Evolutionary conservation across 2,329 filamentous ascomycete genomes (phyloP).

Genomic region (Aspergillus fructus): DNA sequence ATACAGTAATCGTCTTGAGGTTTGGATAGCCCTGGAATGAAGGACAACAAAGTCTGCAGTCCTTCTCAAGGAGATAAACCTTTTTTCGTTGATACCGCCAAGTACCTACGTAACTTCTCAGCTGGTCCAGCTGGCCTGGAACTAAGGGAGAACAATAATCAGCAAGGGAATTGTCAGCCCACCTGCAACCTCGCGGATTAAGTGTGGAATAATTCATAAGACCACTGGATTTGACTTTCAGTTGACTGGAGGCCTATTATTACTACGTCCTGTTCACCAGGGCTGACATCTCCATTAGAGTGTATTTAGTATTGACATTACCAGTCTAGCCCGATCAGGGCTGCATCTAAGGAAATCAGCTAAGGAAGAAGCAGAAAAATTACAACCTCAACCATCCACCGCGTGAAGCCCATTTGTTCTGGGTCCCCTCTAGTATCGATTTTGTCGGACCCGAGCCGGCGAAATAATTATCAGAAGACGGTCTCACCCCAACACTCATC

Average conservation of each 20-base stretch:
- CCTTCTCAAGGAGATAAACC: too few species aligned
- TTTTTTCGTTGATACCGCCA: too few species aligned
- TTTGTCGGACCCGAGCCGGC: conserved; percentile 7
- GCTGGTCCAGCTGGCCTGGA: too few species aligned
- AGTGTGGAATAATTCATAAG: background rate
- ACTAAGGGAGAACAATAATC: too few species aligned
- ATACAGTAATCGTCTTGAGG: too few species aligned
- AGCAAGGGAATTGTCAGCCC: too few species aligned
- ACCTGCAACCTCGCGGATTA: too few species aligned
- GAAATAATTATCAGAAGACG: conserved; percentile 8
- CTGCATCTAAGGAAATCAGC: background rate
- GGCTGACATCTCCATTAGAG: too few species aligned
- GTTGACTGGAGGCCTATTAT: background rate
- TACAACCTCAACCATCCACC: conserved; percentile 12
- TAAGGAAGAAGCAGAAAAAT: conserved; percentile 4
- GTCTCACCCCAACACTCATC: conserved; percentile 26
- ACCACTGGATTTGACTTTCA: background rate
- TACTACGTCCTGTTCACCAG: too few species aligned
- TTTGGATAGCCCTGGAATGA: too few species aligned
- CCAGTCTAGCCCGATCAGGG: background rate
- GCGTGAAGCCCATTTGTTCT: conserved; percentile 2
- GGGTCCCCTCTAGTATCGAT: background rate
- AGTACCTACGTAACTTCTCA: too few species aligned
- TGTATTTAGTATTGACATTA: background rate
- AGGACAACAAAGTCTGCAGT: too few species aligned